A percentile compares a stretch with the other conserved stretches of the same genome.
Conservation (phyloP, 352 stramenopile species). For the Pythium phragmitis region DNA sequence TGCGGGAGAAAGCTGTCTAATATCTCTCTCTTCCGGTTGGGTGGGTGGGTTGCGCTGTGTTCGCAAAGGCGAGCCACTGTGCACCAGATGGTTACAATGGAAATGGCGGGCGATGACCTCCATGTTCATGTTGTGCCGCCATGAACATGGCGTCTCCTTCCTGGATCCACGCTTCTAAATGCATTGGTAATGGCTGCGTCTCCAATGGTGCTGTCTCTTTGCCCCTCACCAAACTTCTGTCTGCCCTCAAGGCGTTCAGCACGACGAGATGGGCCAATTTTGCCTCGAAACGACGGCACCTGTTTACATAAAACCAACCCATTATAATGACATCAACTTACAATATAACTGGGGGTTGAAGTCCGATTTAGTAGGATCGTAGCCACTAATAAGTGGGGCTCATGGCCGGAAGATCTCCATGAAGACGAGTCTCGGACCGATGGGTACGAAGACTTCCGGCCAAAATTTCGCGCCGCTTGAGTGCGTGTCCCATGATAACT, state of each 20-base stretch:
- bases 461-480: slow-evolving; percentile 13
- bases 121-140: neutral
- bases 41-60: neutral
- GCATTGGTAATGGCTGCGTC: neutral
- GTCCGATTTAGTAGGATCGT: neutral
- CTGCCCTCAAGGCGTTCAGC: neutral
- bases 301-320: neutral
- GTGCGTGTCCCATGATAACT: neutral
- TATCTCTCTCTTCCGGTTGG: neutral
- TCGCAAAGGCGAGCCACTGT: neutral
- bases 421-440: neutral
- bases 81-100: slow-evolving; percentile 6
- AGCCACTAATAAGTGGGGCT: neutral
- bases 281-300: neutral
- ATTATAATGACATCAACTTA: neutral
- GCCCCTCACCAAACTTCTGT: no score
- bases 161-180: neutral
- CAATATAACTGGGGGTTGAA: neutral
- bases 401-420: neutral
- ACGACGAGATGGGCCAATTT: neutral
- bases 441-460: slow-evolving; percentile 6
- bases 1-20: neutral
- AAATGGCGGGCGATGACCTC: neutral
- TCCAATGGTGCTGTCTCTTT: neutral
- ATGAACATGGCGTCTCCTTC: neutral